Conservation (phyloP, 306 rosid genomes). For the Cicer judaicum region DNA sequence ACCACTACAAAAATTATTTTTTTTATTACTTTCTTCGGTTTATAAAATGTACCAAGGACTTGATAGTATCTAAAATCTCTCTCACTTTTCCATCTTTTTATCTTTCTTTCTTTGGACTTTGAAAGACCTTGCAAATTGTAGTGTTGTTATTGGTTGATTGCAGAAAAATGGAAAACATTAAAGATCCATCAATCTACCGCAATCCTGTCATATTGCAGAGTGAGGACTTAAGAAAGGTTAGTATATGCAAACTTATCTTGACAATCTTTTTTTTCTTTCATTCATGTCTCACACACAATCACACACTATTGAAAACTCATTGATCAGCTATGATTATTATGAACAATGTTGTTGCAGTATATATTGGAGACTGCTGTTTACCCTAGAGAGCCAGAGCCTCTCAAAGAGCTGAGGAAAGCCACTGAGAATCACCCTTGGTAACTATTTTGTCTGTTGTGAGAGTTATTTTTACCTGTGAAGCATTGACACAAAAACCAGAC, state of each 20-base stretch:
- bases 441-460: slow-evolving; percentile 6
- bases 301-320: not conserved
- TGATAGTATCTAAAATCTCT: not conserved
- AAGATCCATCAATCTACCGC: slow-evolving; percentile 23
- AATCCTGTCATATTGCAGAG: slow-evolving; percentile 50
- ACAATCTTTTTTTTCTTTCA: not conserved
- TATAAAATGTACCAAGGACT: not conserved
- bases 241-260: not conserved
- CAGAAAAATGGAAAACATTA: slow-evolving; percentile 48
- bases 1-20: not conserved
- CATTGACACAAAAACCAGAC: not conserved
- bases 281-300: not conserved
- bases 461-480: too few species aligned
- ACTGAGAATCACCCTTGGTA: slow-evolving; percentile 54
- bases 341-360: slow-evolving; percentile 48
- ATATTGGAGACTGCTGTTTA: slow-evolving; percentile 67
- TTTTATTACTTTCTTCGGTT: not conserved
- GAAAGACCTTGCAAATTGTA: not conserved
- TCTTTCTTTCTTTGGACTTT: not conserved
- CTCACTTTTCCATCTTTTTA: not conserved
- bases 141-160: slow-evolving; percentile 2
- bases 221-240: slow-evolving; percentile 48
- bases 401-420: slow-evolving; percentile 59
- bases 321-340: not conserved
- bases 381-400: slow-evolving; percentile 63